phyloP scores from a whole-genome alignment of 257 asterid species.

The Voacanga thouarsii region DNA sequence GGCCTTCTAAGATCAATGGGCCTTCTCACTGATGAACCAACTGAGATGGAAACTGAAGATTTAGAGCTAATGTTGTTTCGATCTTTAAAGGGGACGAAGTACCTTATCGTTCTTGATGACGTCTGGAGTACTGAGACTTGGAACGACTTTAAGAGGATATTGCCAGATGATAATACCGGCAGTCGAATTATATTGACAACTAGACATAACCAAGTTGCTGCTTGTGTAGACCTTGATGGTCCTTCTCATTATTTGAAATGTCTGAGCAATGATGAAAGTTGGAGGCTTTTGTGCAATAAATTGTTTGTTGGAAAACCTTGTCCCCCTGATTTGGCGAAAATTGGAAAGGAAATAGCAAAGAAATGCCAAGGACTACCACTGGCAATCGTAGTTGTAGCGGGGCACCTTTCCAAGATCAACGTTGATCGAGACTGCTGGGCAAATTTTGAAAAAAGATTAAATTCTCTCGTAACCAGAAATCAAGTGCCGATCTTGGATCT shows the following conservation, averaged over 20 bases:
- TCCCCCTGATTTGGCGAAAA: background rate
- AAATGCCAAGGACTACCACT: background rate
- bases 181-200: background rate
- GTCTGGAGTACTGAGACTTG: background rate
- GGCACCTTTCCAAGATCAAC: background rate
- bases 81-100: background rate
- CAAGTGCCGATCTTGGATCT: slow-evolving; percentile 15
- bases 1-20: background rate
- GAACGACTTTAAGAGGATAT: background rate
- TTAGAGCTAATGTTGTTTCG: background rate
- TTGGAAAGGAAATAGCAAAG: background rate
- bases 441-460: background rate
- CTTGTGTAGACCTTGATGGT: background rate
- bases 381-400: background rate
- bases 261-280: background rate
- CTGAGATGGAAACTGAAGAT: background rate
- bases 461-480: background rate
- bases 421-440: background rate
- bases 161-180: background rate
- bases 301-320: background rate
- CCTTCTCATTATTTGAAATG: background rate
- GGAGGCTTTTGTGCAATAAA: background rate
- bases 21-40: background rate
- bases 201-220: background rate
- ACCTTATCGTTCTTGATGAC: slow-evolving; percentile 1